Percentiles rank a stretch among this genome's conserved stretches.
Evolutionary conservation across 345 rosid genomes (phyloP).

Genomic region (Cardiospermum halicacabum): DNA sequence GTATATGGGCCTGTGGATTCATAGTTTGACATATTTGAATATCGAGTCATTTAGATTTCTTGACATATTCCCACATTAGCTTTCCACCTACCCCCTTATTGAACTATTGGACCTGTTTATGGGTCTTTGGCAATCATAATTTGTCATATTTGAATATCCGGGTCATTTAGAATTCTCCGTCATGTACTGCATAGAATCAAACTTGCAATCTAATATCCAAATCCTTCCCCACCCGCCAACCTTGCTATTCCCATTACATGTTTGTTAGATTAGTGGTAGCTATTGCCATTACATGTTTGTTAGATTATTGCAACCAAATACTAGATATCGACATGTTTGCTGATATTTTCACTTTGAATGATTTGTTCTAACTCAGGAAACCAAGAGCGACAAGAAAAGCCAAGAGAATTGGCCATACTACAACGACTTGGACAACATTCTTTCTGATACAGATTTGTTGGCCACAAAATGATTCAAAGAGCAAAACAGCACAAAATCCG

Average conservation of each 20-base stretch:
- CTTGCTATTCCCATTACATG: too few relatives aligned
- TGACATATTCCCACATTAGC: not conserved
- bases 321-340: not conserved
- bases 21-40: too few relatives aligned
- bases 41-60: not conserved
- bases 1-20: not conserved
- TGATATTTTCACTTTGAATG: not conserved
- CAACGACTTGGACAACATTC: conserved; percentile 57
- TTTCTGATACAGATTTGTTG: conserved; percentile 42
- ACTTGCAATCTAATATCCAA: too few relatives aligned
- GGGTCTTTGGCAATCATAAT: not conserved
- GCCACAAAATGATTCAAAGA: conserved; percentile 25
- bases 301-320: not conserved
- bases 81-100: not conserved
- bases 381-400: conserved; percentile 39
- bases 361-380: conserved; percentile 44
- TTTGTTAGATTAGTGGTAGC: too few relatives aligned
- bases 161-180: too few relatives aligned
- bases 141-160: not conserved
- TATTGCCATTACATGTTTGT: not conserved
- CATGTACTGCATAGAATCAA: too few relatives aligned
- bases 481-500: not conserved
- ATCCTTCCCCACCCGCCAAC: too few relatives aligned
- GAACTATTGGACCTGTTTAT: too few relatives aligned
- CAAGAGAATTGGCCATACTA: conserved; percentile 65